Evolutionary conservation across 2,329 filamentous ascomycete genomes (phyloP).

Genomic region (Apiospora hydei): DNA sequence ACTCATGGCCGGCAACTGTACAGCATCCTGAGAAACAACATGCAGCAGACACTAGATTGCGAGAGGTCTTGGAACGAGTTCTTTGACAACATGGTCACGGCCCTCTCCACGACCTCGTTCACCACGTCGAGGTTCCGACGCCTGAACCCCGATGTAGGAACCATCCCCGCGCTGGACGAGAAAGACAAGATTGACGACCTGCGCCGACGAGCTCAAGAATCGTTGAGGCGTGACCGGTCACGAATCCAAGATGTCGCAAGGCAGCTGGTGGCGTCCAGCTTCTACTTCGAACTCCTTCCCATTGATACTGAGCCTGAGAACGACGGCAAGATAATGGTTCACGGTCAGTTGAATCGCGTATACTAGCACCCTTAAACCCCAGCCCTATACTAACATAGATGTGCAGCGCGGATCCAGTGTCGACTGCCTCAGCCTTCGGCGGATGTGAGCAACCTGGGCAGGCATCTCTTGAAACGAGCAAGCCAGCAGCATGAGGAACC

Average conservation of each 20-base stretch:
- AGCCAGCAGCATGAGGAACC: background rate
- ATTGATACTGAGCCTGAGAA: slow-evolving; percentile 17
- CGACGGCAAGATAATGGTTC: slow-evolving; percentile 6
- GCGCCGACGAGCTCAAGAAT: slow-evolving; percentile 13
- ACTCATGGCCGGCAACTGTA: slow-evolving; percentile 40
- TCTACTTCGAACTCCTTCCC: slow-evolving; percentile 25
- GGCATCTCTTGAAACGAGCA: slow-evolving; percentile 9
- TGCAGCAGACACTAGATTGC: slow-evolving; percentile 32
- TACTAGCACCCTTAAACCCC: background rate
- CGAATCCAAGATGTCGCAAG: slow-evolving; percentile 22
- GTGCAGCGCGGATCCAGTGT: slow-evolving; percentile 24
- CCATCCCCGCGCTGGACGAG: slow-evolving; percentile 25
- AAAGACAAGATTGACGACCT: slow-evolving; percentile 27
- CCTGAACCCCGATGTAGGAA: slow-evolving; percentile 24
- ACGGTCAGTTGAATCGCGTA: background rate
- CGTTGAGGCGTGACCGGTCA: background rate
- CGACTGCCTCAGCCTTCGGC: slow-evolving; percentile 23
- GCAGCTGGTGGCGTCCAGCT: slow-evolving; percentile 27
- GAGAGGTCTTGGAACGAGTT: slow-evolving; percentile 36
- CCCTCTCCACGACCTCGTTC: slow-evolving; percentile 5
- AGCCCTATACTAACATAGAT: background rate
- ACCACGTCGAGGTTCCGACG: slow-evolving; percentile 18
- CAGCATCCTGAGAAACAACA: slow-evolving; percentile 37
- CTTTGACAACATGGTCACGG: slow-evolving; percentile 26
- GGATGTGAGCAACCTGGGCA: slow-evolving; percentile 22